Base-by-base conservation (phyloP, 148 eudicot species). In the Spergularia bocconei region DNA sequence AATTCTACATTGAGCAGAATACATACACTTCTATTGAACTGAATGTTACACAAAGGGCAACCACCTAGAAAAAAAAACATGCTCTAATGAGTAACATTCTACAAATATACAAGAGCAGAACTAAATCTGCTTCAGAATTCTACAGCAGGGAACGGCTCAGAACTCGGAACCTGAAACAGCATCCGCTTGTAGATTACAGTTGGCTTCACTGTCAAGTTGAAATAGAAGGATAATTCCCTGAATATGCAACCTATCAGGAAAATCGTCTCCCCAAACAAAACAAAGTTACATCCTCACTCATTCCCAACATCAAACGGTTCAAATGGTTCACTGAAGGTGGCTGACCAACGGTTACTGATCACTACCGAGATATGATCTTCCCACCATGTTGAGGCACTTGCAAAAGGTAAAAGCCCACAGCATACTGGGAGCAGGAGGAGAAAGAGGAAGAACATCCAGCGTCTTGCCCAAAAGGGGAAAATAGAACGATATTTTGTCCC, bases 401-500 rank as follows among this genome's bases (percentile, higher is more conserved):
- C 98, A 71, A 94, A 94, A 19, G 98, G 98, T 78, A 86, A 51
- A 50, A 91, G 80, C 65, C 98, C 98, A 13, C 92, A 89, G n/a
- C 86, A 58, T 78, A 89, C 17, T 0, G 98, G 98, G 47, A 92
- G 77, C 80, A 86, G 6, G 19, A 89, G 72, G 29, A 85, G 81
- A 64, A 77, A 50, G 14, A 83, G 12, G 58, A 80, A 85, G 63
- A 89, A 95, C 74, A 85, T 6, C 62, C 67, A 60, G 15, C 87
- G 85, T 72, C 97, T 87, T 17, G 86, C 58, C 98, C 91, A 83
- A 71, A 83, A 88, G 0, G 93, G 93, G 55, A 88, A 78, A 10
- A 77, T 29, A 3, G 78, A 41, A 51, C 65, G 69, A 52, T 19
- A 59, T n/a, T 72, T 79, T 15, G 14, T 68, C 64, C 55, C 76